These are phyloP conservation scores for Pythium brassicae DNA, from an alignment of 352 stramenopile genomes.

Conservation along the genomic window DNA sequence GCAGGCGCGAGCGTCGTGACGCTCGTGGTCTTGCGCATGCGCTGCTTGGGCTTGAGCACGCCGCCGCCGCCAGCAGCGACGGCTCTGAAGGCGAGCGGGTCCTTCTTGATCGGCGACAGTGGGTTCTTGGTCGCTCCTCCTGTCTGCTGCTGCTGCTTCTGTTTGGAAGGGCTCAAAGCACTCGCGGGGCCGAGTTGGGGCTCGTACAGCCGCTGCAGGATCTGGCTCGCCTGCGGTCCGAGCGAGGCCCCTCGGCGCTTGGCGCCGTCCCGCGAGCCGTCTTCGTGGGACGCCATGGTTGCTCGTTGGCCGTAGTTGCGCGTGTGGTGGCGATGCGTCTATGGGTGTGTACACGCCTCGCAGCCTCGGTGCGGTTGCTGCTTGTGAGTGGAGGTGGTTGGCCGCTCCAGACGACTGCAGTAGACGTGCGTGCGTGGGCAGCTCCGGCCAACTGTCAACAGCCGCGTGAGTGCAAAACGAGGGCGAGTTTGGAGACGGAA, in stretches of 20 bases:
- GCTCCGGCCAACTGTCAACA: too few relatives aligned
- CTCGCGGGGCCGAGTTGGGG: constrained; percentile 39
- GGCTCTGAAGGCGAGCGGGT: neutral
- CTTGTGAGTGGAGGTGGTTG: too few relatives aligned
- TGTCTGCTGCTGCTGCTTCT: neutral
- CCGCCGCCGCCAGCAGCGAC: neutral
- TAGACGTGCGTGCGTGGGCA: too few relatives aligned
- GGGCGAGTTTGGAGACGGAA: too few relatives aligned
- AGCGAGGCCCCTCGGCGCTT: constrained; percentile 43
- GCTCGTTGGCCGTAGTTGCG: neutral
- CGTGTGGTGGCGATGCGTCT: neutral
- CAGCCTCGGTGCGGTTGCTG: too few relatives aligned
- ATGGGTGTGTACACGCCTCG: neutral
- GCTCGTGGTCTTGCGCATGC: constrained; percentile 50
- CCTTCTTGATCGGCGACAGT: constrained; percentile 18
- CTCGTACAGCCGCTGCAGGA: constrained; percentile 66
- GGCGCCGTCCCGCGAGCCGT: constrained; percentile 38
- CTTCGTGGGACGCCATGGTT: constrained; percentile 6
- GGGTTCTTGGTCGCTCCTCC: neutral
- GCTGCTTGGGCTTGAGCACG: constrained; percentile 40
- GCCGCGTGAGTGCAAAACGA: too few relatives aligned
- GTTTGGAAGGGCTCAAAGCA: constrained; percentile 2
- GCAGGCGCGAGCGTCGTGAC: constrained; percentile 22
- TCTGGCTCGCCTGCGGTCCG: constrained; percentile 50
- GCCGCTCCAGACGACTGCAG: too few relatives aligned